Percentiles rank a stretch among this genome's conserved stretches.
Evolutionary conservation across 306 rosid species (phyloP).

Genomic region (Neltuma alba): DNA sequence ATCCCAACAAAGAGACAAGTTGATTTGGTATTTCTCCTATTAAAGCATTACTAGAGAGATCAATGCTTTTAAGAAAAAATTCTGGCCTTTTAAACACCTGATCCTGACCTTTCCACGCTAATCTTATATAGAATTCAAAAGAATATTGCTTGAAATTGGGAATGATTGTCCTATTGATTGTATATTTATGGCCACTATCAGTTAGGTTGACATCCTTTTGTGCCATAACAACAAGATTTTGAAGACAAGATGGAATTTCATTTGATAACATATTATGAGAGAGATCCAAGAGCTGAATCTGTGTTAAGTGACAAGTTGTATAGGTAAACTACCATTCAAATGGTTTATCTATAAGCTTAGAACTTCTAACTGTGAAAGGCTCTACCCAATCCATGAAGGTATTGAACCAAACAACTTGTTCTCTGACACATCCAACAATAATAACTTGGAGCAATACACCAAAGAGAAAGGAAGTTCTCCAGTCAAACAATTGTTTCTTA

Average conservation of each 20-base stretch:
- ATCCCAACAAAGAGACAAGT: background rate
- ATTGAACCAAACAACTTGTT: conserved; percentile 2
- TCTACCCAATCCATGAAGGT: conserved; percentile 28
- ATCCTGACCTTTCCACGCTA: conserved; percentile 14
- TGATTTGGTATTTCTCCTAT: conserved; percentile 23
- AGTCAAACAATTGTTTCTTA: background rate
- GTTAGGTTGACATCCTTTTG: background rate
- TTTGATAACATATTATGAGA: background rate
- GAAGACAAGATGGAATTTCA: background rate
- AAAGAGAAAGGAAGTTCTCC: background rate
- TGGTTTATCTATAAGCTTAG: conserved; percentile 13
- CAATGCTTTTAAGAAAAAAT: background rate
- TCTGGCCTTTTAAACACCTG: background rate
- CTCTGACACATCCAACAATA: background rate
- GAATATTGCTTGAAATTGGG: accelerated
- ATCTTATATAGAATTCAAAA: no score
- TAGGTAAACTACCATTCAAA: background rate
- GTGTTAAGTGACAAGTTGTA: background rate
- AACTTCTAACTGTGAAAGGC: background rate
- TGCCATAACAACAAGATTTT: background rate
- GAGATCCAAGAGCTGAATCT: conserved; percentile 17
- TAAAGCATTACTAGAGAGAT: conserved; percentile 28
- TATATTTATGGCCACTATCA: accelerated
- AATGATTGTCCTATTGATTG: accelerated
- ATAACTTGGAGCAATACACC: background rate